Evolutionary conservation across 345 rosid genomes (phyloP), one percentile per base, ranked within the genome.

Genomic region (Brassica cretica): DNA sequence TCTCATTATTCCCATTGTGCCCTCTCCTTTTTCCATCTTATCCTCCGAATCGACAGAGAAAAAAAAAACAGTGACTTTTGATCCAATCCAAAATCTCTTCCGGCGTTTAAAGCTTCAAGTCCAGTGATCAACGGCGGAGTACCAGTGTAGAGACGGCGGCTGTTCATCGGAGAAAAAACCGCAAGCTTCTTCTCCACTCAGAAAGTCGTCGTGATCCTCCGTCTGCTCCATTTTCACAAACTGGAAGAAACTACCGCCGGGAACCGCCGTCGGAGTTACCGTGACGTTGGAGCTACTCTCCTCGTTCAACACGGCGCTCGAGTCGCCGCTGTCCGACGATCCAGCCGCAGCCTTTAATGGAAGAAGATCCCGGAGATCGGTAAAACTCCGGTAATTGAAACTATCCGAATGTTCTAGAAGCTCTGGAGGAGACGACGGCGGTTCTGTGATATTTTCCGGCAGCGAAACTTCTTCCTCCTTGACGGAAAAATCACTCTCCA

Each of bases 101-200:
- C 66, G 41, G 30, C 27, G 9, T 37, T 55, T 56, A 10, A 5
- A 15, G 39, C 46, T 63, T 74, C 67, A 74, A 56, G 19, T 64
- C 82, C 82, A 71, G 79, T 73, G 73, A 84, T 73, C 74, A 51
- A 73, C 78, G 25, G 70, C 63, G 25, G 82, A 87, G 81, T 87
- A 90, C 97, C 98, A 94, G 8, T 82, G 92, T 30, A 95, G 91
- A 29, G 88, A 79, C 12, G 98, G 99, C 12, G 96, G 83, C 46
- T 93, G 99, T 62, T 95, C 97, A 62, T 91, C 96, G 2, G 94
- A 91, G 82, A 91, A 95, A 82, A 89, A 88, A 15, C 86, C 89
- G 66, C 93, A 91, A 8, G 95, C 83, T 76, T 91, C 98, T 10
- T 93, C 98, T 11, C 90, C 88, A 49, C 84, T 85, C 58, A 91